Evolutionary conservation across 306 rosid species (phyloP).

Genomic region (Malus asiatica): DNA sequence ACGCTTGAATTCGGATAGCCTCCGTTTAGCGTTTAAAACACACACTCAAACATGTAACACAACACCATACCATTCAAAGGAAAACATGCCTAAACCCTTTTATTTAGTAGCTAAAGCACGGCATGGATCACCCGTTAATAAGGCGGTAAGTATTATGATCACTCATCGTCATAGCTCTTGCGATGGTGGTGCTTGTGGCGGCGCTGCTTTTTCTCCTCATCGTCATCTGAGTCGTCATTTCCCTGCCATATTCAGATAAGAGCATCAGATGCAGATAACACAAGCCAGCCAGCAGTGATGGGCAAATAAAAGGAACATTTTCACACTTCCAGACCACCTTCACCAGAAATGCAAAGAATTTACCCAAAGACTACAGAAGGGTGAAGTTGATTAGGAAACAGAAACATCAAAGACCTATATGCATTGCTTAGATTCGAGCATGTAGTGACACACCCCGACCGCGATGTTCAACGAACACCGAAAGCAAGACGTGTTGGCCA

Average conservation of each 20-base stretch:
- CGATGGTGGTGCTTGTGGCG: constrained; percentile 52
- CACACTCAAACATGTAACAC: constrained; percentile 13
- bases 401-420: background rate
- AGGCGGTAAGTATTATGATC: constrained; percentile 11
- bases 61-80: constrained; percentile 15
- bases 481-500: too few species aligned
- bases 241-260: constrained; percentile 33
- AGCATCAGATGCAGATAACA: background rate
- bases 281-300: background rate
- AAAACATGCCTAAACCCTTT: constrained; percentile 35
- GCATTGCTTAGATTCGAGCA: background rate
- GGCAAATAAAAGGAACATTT: background rate
- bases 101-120: constrained; percentile 41
- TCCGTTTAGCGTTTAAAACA: background rate
- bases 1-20: background rate
- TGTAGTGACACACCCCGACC: too few species aligned
- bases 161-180: constrained; percentile 68
- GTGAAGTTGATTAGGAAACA: background rate
- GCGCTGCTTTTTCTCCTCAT: constrained; percentile 46
- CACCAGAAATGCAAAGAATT: background rate
- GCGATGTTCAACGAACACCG: fast-evolving
- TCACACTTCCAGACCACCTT: background rate
- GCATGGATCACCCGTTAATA: constrained; percentile 31
- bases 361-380: background rate
- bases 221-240: constrained; percentile 45